These are phyloP conservation scores for Neopestalotiopsis sp. DNA, from an alignment of 2,329 filamentous ascomycete species.

Conservation along the genomic window DNA sequence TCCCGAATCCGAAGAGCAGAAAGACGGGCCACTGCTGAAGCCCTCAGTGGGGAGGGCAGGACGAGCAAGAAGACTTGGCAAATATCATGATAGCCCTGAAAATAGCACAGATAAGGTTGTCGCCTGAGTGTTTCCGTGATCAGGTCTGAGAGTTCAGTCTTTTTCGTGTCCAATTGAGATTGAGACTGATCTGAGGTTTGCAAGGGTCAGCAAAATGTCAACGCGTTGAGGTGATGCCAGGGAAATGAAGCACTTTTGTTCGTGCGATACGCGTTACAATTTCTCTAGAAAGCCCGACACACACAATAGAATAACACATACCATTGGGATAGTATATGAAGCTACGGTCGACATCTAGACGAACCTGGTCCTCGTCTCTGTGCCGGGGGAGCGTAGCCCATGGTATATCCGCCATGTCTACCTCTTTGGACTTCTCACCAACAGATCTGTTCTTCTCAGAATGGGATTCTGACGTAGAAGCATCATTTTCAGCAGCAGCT, in stretches of 20 bases:
- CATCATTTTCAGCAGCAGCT: slow-evolving; percentile 6
- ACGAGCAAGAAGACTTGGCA: slow-evolving; percentile 94
- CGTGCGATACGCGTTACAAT: background rate
- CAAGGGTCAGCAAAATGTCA: background rate
- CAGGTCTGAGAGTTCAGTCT: slow-evolving; percentile 76
- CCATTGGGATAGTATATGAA: slow-evolving; percentile 94
- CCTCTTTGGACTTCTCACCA: background rate
- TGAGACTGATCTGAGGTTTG: slow-evolving; percentile 66
- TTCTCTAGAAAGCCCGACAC: background rate
- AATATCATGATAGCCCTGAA: slow-evolving; percentile 98
- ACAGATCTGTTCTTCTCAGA: slow-evolving; percentile 21
- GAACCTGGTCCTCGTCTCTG: slow-evolving; percentile 87
- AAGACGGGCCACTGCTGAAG: slow-evolving; percentile 74
- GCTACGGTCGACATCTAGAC: slow-evolving; percentile 91
- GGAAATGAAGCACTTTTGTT: background rate
- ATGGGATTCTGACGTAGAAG: slow-evolving; percentile 29
- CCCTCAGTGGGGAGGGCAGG: slow-evolving; percentile 66
- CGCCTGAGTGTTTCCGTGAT: slow-evolving; percentile 82
- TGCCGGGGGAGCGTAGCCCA: slow-evolving; percentile 77
- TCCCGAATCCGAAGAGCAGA: slow-evolving; percentile 91
- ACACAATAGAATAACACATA: slow-evolving; percentile 44
- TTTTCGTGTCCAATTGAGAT: slow-evolving; percentile 71
- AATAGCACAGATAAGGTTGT: slow-evolving; percentile 88
- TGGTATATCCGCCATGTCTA: slow-evolving; percentile 6
- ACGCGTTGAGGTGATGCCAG: background rate